phyloP scores from a whole-genome alignment of 495 filamentous ascomycete species.

The Extremus antarcticus region DNA sequence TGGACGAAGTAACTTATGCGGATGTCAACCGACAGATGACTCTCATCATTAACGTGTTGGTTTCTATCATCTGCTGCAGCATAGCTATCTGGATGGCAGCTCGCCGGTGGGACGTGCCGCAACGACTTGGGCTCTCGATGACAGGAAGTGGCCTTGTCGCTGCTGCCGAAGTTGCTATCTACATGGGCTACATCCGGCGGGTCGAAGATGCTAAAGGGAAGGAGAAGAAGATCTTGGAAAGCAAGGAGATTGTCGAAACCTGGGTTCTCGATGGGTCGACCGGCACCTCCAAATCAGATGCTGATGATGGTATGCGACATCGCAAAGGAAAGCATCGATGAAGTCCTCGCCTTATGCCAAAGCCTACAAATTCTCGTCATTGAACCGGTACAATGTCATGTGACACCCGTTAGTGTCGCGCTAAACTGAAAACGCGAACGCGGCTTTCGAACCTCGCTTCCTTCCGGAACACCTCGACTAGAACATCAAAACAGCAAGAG shows the following conservation, averaged over 20 bases:
- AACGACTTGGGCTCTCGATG: constrained; percentile 58
- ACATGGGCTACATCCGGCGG: constrained; percentile 73
- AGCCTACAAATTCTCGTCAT: no score
- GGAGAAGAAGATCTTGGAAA: constrained; percentile 37
- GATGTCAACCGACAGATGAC: constrained; percentile 68
- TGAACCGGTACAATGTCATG: no score
- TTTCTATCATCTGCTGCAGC: constrained; percentile 60
- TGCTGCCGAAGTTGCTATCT: constrained; percentile 78
- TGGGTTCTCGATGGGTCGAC: constrained; percentile 50
- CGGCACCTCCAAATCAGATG: constrained; percentile 1
- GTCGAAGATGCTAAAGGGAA: constrained; percentile 58
- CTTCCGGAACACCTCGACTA: background rate
- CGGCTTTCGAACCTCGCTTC: background rate
- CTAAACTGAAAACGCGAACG: no score
- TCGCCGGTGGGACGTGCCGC: constrained; percentile 57
- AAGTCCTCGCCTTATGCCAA: background rate
- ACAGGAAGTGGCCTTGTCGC: constrained; percentile 60
- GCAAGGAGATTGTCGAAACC: constrained; percentile 56
- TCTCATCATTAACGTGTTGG: constrained; percentile 61
- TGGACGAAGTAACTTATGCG: constrained; percentile 34
- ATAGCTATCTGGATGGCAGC: constrained; percentile 64
- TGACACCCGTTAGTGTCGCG: no score
- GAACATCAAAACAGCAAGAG: no score
- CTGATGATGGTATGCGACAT: constrained; percentile 17
- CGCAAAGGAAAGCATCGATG: constrained; percentile 28